phyloP scores from a whole-genome alignment of 1,139 yeast species.

The Blastobotrys illinoisensis region DNA sequence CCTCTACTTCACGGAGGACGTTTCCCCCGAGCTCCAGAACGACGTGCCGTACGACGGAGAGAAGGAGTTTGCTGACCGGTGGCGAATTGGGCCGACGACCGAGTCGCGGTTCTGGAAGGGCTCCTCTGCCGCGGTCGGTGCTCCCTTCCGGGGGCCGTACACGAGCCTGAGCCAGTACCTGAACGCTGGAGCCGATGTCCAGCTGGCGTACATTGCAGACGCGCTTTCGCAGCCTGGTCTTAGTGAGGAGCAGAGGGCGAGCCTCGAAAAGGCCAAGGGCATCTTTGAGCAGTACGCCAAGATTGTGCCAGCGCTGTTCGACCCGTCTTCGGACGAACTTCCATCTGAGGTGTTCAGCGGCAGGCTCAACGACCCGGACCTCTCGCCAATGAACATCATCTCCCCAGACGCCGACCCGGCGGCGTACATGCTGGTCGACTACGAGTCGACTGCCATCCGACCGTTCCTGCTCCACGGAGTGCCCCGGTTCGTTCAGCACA shows the following conservation, averaged over 20 bases:
- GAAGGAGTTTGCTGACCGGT: constrained; percentile 53
- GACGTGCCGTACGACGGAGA: constrained; percentile 55
- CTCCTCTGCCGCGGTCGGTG: constrained; percentile 33
- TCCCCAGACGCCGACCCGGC: constrained; percentile 33
- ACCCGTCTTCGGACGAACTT: constrained; percentile 23
- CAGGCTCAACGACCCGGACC: constrained; percentile 70
- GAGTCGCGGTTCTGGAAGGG: constrained; percentile 75
- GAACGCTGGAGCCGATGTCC: constrained; percentile 57
- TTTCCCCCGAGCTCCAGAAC: constrained; percentile 37
- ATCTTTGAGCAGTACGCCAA: constrained; percentile 56
- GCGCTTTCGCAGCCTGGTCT: constrained; percentile 44
- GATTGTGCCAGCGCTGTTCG: constrained; percentile 47
- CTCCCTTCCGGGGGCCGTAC: constrained; percentile 68
- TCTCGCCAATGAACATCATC: constrained; percentile 85
- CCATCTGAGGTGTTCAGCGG: constrained; percentile 54
- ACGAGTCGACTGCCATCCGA: constrained; percentile 72
- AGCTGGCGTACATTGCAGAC: constrained; percentile 55
- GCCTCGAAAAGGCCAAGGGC: constrained; percentile 19
- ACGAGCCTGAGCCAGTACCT: constrained; percentile 51
- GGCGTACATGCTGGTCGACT: constrained; percentile 58
- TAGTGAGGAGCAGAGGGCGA: constrained; percentile 36
- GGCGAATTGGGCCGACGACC: constrained; percentile 88
- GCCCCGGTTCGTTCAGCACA: constrained; percentile 79
- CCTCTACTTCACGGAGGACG: constrained; percentile 67
- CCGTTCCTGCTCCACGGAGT: constrained; percentile 75